These are phyloP conservation scores for Hyaloperonospora brassicae DNA, from an alignment of 352 stramenopile species.

Conservation along the genomic window DNA sequence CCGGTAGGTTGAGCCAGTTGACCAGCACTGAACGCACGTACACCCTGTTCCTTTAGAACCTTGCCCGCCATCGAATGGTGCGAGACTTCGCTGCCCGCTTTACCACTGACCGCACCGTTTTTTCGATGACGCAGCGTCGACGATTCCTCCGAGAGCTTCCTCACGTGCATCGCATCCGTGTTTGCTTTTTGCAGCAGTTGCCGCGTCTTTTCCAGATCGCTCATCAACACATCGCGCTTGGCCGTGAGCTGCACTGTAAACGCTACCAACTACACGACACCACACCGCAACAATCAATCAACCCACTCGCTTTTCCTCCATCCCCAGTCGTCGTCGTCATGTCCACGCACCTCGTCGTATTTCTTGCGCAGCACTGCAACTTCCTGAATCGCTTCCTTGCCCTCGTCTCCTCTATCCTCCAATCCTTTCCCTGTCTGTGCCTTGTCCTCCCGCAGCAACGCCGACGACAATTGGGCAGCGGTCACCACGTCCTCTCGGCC, in stretches of 20 bases:
- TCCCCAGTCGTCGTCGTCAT: background rate
- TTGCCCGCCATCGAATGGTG: constrained; percentile 31
- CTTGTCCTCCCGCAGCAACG: constrained; percentile 50
- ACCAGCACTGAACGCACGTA: constrained; percentile 17
- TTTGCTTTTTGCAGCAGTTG: constrained; percentile 66
- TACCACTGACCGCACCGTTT: constrained; percentile 20
- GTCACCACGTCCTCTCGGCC: constrained; percentile 29
- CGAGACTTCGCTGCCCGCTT: constrained; percentile 29
- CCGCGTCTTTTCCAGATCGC: constrained; percentile 73
- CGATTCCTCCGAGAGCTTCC: constrained; percentile 55
- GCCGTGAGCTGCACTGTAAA: constrained; percentile 85
- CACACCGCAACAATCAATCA: constrained; percentile 4
- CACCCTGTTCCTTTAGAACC: constrained; percentile 42
- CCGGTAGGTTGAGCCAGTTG: too few species aligned
- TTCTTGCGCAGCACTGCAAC: constrained; percentile 75
- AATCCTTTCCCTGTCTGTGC: constrained; percentile 14
- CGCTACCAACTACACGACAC: constrained; percentile 53
- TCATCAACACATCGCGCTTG: constrained; percentile 79
- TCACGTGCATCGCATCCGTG: constrained; percentile 49
- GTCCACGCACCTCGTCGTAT: constrained; percentile 71
- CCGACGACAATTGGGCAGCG: constrained; percentile 45
- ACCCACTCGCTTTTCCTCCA: background rate
- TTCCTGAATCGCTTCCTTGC: constrained; percentile 53
- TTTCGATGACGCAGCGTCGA: constrained; percentile 67
- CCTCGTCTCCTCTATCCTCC: constrained; percentile 21